Base-by-base conservation (phyloP, 2,329 filamentous ascomycete species). In the Sclerotinia glacialis region DNA sequence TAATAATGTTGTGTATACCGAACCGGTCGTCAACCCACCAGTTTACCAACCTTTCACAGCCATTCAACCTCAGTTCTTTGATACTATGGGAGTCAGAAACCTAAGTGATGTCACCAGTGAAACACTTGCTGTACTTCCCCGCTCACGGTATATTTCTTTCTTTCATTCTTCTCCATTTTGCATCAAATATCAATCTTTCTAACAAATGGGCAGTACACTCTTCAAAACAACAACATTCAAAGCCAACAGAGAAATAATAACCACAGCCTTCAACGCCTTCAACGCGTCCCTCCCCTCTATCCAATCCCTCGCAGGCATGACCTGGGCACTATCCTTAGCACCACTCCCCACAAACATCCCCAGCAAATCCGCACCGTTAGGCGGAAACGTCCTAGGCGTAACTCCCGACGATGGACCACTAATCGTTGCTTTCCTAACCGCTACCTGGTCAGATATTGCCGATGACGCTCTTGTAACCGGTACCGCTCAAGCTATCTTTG, bases 381-480 rank as follows among this genome's bases (percentile, higher is more conserved):
- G 60, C 7, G 65, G 65, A 21, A 67, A 67, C 23, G 16, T 61
- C 16, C 40, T 67, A 31, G 56, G 56, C 7, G 31, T 66, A 23
- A 31, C 37, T 46, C 44, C 55, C 2, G 34, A 46, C 5, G 59
- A 64, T 8, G 59, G 65, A 23, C 59, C 52, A 23, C 44, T 67
- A 23, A 53, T 67, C 26, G 59, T 58, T 5, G 47, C 52, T 18
- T 37, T 66, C 11, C 37, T 66, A 4, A 23, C 60, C 3, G 47
- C 56, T 5, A 52, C 59, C 7, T 66, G 64, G 64, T 18, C 42
- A 2, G 54, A 47, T 8, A 50, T 31, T 14, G 28, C 46, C 11
- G 64, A 66, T 16, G 64, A 66, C 28, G n/a, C 18, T 8, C 26
- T 46, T 14, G 47, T 34, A 4, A 14, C 12, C 9, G 5, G 18